Evolutionary conservation across 805 yeast species (phyloP), one percentile per base, ranked within the genome.

Genomic region (Blastobotrys attinorum): DNA sequence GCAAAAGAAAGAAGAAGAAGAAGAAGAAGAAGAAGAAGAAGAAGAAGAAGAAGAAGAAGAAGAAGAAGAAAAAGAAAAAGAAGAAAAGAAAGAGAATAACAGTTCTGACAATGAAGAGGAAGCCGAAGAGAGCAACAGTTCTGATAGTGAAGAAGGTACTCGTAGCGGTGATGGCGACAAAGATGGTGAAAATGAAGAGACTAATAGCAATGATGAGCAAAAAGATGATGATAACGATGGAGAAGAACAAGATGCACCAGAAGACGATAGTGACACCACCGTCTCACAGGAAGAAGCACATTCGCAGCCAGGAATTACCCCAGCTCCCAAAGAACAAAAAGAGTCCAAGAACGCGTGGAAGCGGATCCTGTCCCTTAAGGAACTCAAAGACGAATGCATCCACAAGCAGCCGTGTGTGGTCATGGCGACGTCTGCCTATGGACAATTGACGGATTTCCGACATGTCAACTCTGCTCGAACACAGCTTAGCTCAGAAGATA

Each of bases 331-430:
- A 27, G 38, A 35, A 17, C 27, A 20, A 27, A 5, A 4, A 3
- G 6, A 16, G 8, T 3, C 36, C 11, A 32, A 16, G 36, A 32
- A 32, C 36, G 22, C 36, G 5, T 39, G 42, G 42, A 31, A 27
- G n/a, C 31, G 44, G 35, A 18, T 42, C n/a, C 31, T 11, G 13
- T 34, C 38, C 8, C 36, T 22, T 29, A 31, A 16, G 11, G 40
- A 22, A 11, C 20, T 42, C n/a, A 25, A 34, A 11, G 34, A 42
- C 27, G 32, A 42, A 27, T 42, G 44, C 18, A n/a, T 42, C 32
- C 21, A 35, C 15, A 16, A 13, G 5, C 35, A 35, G 15, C n/a
- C 21, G 16, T 42, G 44, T 23, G 21, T 42, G 25, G 36, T 42
- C 7, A n/a, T 42, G 27, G 44, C 22, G 16, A 34, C 40, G 7